Evolutionary conservation across 495 filamentous ascomycete genomes (phyloP), one percentile per base, ranked within the genome.

Genomic region (Hypomontagnella submonticulosa): DNA sequence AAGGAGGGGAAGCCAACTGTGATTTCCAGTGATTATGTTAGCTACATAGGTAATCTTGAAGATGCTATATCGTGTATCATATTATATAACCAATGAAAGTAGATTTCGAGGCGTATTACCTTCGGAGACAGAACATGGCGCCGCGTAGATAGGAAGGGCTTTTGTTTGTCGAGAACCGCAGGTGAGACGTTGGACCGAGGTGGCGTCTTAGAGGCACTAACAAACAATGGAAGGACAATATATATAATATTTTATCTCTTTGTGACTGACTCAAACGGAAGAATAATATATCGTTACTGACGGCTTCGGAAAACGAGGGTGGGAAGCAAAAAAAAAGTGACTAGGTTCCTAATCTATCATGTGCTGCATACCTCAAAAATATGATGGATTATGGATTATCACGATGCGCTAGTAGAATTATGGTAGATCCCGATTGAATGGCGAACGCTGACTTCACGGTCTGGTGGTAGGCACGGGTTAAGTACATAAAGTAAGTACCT

Each of bases 61-160:
- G 30, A 38, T 44, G 3, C 8, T 27, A 27, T 27, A 27, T 27
- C 23, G 6, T 27, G 6, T 27, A 27, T 3, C n/a, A n/a, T n/a
- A n/a, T n/a, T n/a, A n/a, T n/a, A n/a, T n/a, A n/a, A n/a, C 6
- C 23, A 27, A 6, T 27, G 23, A 27, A 27, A 3, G 2, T 27
- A 27, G 23, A 27, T n/a, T n/a, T n/a, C n/a, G n/a, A n/a, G n/a
- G 23, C 23, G 6, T 27, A 30, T 37, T 77, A 91, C 90, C 90
- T 93, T 71, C 91, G 82, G 32, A 95, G 84, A 79, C 91, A 95
- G 71, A 93, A 95, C 91, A 95, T 93, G 59, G 50, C 73, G 71
- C 10, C 18, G 16, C n/a, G n/a, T n/a, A 20, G 19, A 23, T 19
- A 34, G 8, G 30, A 50, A 19, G 57, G 30, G 43, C 51, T 51